Conservation (phyloP, 75 land plant genomes). For the Cunninghamia lanceolata region DNA sequence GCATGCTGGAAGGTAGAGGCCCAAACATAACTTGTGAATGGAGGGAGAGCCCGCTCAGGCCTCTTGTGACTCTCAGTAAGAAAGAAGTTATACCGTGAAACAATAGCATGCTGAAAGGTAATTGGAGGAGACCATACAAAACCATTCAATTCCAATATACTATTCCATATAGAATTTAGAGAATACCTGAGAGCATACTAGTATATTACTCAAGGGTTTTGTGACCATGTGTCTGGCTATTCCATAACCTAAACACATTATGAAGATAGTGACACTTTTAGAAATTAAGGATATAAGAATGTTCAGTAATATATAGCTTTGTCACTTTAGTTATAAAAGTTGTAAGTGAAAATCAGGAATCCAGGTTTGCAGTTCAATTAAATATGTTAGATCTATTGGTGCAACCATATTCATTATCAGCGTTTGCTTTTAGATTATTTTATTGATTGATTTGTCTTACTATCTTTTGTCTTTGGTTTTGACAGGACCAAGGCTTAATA, state of each 20-base stretch:
- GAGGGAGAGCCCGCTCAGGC: too few species aligned
- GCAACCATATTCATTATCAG: background rate
- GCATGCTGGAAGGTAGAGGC: too few species aligned
- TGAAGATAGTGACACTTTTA: background rate
- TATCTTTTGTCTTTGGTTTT: background rate
- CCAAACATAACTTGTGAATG: too few species aligned
- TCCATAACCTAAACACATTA: background rate
- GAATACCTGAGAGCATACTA: background rate
- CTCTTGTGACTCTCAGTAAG: too few species aligned
- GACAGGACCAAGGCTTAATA: slow-evolving; percentile 1
- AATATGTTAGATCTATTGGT: background rate
- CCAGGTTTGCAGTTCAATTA: background rate
- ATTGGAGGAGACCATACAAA: too few species aligned
- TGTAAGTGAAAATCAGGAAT: background rate
- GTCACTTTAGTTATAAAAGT: background rate
- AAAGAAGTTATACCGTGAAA: too few species aligned
- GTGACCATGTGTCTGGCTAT: background rate
- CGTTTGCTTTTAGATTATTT: background rate
- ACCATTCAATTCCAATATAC: too few species aligned
- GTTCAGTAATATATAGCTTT: background rate
- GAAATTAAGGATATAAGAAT: background rate
- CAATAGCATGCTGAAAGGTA: too few species aligned
- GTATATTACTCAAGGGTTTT: background rate
- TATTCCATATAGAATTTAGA: background rate
- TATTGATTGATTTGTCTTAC: background rate